Conservation (phyloP, 805 yeast species). For the Candida broadrunensis region DNA sequence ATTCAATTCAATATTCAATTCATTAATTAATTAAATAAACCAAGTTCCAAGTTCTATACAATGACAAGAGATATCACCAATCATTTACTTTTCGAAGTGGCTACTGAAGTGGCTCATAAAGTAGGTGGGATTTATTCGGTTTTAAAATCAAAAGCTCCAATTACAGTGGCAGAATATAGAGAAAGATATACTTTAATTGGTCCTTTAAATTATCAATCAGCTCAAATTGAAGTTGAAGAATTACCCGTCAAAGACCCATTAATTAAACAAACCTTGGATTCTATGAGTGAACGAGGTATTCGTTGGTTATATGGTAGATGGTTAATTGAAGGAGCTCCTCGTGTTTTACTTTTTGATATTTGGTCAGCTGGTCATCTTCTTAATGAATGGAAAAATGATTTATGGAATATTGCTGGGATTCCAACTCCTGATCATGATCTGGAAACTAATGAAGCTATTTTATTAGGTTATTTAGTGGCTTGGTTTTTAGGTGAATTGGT, state of each 20-base stretch:
- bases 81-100: slow-evolving; percentile 87
- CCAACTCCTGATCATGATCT: slow-evolving; percentile 88
- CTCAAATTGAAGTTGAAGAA: slow-evolving; percentile 80
- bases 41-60: neutral
- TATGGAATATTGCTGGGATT: slow-evolving; percentile 88
- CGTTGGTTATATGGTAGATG: slow-evolving; percentile 87
- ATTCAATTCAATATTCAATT: too few species aligned
- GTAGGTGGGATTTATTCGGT: slow-evolving; percentile 99
- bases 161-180: slow-evolving; percentile 89
- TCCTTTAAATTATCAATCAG: slow-evolving; percentile 71
- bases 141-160: slow-evolving; percentile 93
- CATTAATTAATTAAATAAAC: too few species aligned
- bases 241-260: slow-evolving; percentile 54
- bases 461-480: slow-evolving; percentile 89
- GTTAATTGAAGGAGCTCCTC: slow-evolving; percentile 97
- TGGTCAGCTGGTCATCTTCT: slow-evolving; percentile 66
- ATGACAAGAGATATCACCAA: slow-evolving; percentile 85
- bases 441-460: slow-evolving; percentile 89
- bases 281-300: slow-evolving; percentile 82
- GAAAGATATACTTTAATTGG: slow-evolving; percentile 86
- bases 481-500: slow-evolving; percentile 96
- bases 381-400: slow-evolving; percentile 91
- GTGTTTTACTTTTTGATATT: slow-evolving; percentile 85
- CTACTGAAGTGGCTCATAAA: slow-evolving; percentile 96
- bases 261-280: slow-evolving; percentile 61